A percentile compares a stretch with the other conserved stretches of the same genome.
phyloP scores from a whole-genome alignment of 176 grass and related monocot genomes.

The Saccharum spontaneum region DNA sequence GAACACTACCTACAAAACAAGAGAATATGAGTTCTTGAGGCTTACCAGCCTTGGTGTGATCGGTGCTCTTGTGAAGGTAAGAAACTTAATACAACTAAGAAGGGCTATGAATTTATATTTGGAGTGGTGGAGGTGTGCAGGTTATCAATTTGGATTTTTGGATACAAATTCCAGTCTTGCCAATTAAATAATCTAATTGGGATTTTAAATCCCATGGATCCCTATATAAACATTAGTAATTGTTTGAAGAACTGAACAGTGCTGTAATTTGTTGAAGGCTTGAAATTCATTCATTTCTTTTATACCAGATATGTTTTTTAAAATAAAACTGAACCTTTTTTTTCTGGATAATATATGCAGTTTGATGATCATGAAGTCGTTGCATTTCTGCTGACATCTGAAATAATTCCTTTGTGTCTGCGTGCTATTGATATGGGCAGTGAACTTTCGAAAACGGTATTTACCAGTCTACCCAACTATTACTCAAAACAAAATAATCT shows the following conservation, averaged over 20 bases:
- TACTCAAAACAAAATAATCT: neutral
- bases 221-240: constrained; percentile 1
- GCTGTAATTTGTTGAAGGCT: constrained; percentile 9
- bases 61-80: constrained; percentile 97
- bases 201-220: neutral
- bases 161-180: neutral
- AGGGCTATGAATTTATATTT: constrained; percentile 4
- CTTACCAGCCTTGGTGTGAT: constrained; percentile 94
- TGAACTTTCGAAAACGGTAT: constrained; percentile 88
- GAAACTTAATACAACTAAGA: constrained; percentile 16
- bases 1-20: constrained; percentile 80
- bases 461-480: constrained; percentile 11
- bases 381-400: constrained; percentile 71
- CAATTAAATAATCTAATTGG: constrained; percentile 16
- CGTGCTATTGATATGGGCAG: constrained; percentile 93
- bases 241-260: neutral
- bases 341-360: constrained; percentile 40
- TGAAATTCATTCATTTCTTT: neutral
- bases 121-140: neutral
- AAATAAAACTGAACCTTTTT: neutral
- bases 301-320: neutral
- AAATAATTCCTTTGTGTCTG: constrained; percentile 89
- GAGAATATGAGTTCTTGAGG: constrained; percentile 83
- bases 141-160: constrained; percentile 1
- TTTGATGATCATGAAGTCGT: constrained; percentile 84